Evolutionary conservation across 1,139 yeast species (phyloP), one percentile per base, ranked within the genome.

Genomic region (Magnusiomyces tetraspermus): DNA sequence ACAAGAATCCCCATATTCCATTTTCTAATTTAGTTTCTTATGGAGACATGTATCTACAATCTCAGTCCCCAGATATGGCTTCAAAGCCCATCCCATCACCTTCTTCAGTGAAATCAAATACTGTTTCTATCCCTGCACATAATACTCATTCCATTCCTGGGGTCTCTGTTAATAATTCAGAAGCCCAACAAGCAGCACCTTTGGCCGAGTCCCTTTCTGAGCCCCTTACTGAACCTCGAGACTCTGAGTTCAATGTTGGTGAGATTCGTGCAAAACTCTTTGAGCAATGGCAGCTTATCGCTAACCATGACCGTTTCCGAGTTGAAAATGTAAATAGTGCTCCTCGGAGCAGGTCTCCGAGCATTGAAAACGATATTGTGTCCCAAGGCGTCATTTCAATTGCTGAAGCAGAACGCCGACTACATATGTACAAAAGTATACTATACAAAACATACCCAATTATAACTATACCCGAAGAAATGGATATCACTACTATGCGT

Each of bases 401-500:
- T 10, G 67, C 62, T 15, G 69, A 68, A 46, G 70, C 69, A 8
- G 57, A 59, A 38, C 51, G 53, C 28, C 59, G 74, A 13, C 56
- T 71, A 23, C 53, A 56, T 2, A 44, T 58, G 8, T 71, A 68
- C 56, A 57, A 63, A 19, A 56, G 58, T 2, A 52, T 56, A 13
- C 51, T 70, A 15, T 63, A 60, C 53, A 59, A 63, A 3, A 50
- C 54, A n/a, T 64, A 76, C 59, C 87, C 89, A 1, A 74, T 83
- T 48, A 75, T 86, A 19, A 74, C 71, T 33, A 63, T 85, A 1
- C 77, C 80, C 0, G 67, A 62, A 0, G 68, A 71, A 26, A 55
- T 71, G 19, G 66, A 77, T 1, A 73, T 78, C 1, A 79, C 76
- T 17, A 71, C 71, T 19, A 63, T 88, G 51, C 71, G 82, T 48